These are phyloP conservation scores for Phytophthora ramorum DNA, from an alignment of 352 stramenopile species.

Conservation along the genomic window DNA sequence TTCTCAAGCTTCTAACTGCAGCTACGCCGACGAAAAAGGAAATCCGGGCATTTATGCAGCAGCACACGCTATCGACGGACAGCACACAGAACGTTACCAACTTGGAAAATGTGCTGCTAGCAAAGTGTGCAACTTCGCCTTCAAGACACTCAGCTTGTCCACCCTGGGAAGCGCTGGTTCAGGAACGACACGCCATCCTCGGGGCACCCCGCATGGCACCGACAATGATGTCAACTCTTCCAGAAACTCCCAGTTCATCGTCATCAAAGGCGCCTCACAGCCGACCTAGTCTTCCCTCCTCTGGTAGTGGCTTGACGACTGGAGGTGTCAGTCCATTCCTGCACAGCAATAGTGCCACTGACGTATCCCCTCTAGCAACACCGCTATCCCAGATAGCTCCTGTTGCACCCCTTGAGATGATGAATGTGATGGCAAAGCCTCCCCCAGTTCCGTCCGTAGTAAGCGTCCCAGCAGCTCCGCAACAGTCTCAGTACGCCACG, in stretches of 20 bases:
- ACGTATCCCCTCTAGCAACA: slow-evolving; percentile 20
- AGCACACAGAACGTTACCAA: slow-evolving; percentile 59
- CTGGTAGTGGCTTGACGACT: background rate
- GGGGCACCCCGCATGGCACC: slow-evolving; percentile 19
- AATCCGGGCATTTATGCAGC: slow-evolving; percentile 65
- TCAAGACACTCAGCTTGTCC: slow-evolving; percentile 75
- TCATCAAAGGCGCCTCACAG: slow-evolving; percentile 5
- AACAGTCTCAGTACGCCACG: background rate
- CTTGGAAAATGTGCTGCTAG: slow-evolving; percentile 79
- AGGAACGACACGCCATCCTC: slow-evolving; percentile 69
- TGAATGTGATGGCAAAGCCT: slow-evolving; percentile 15
- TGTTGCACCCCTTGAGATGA: slow-evolving; percentile 28
- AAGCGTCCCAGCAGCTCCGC: background rate
- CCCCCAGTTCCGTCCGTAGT: slow-evolving; percentile 2
- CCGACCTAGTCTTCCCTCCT: slow-evolving; percentile 18
- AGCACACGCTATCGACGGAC: slow-evolving; percentile 57
- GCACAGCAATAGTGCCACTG: slow-evolving; percentile 14
- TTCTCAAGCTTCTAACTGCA: slow-evolving; percentile 81
- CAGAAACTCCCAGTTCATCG: slow-evolving; percentile 3
- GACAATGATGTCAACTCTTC: background rate
- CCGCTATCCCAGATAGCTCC: slow-evolving; percentile 16
- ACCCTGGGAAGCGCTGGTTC: slow-evolving; percentile 77
- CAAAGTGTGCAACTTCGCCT: slow-evolving; percentile 71
- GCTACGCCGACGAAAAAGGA: slow-evolving; percentile 83
- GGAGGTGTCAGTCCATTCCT: slow-evolving; percentile 4